These are phyloP conservation scores for Fraxinus nigra DNA, from an alignment of 305 asterid species.

Conservation along the genomic window DNA sequence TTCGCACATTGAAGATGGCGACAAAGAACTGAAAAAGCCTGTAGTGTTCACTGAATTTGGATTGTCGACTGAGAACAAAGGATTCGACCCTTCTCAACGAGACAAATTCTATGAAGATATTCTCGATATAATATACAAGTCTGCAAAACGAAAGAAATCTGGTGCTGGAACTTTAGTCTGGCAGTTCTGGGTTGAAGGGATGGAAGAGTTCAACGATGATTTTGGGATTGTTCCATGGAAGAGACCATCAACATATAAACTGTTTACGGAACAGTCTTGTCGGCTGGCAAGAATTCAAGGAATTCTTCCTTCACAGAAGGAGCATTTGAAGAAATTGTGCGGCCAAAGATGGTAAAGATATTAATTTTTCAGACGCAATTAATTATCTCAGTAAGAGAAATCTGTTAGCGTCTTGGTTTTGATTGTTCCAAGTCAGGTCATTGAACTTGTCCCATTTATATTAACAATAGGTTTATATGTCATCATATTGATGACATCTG, in stretches of 20 bases:
- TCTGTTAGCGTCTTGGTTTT: conserved; percentile 26
- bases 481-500: conserved; percentile 21
- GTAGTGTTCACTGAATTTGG: conserved; percentile 91
- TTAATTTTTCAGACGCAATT: conserved; percentile 9
- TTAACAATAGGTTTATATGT: conserved; percentile 35
- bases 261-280: conserved; percentile 79
- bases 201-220: conserved; percentile 84
- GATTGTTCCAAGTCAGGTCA: conserved; percentile 16
- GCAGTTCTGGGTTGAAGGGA: conserved; percentile 88
- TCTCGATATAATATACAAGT: conserved; percentile 67
- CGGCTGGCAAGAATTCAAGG: conserved; percentile 87
- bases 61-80: conserved; percentile 64
- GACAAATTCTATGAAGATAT: conserved; percentile 68
- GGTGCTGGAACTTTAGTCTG: conserved; percentile 88
- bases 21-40: conserved; percentile 81
- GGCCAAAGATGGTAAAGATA: conserved; percentile 26
- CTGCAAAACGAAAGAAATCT: conserved; percentile 57
- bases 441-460: conserved; percentile 16
- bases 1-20: conserved; percentile 99
- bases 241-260: conserved; percentile 54
- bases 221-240: conserved; percentile 90
- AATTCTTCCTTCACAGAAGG: conserved; percentile 58
- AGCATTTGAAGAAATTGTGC: conserved; percentile 62
- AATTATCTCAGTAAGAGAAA: neutral
- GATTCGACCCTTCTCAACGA: conserved; percentile 60